Evolutionary conservation across 257 asterid species (phyloP).

Genomic region (Leonotis leonurus): DNA sequence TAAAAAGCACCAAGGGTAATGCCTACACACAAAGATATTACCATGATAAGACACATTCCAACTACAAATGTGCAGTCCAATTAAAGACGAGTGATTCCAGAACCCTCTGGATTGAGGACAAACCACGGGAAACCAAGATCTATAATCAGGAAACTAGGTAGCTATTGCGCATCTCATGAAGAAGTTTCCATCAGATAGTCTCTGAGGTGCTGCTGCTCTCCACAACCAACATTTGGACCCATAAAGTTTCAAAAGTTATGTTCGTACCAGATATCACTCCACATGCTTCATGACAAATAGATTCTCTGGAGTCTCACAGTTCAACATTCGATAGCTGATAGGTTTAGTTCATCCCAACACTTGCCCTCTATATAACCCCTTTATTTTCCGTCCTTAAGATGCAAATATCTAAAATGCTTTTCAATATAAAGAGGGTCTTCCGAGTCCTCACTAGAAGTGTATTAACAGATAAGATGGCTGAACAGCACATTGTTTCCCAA

Average conservation of each 20-base stretch:
- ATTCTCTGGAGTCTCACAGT: background rate
- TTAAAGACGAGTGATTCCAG: background rate
- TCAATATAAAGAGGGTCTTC: background rate
- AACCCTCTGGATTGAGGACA: background rate
- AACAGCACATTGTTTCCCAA: background rate
- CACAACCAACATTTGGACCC: background rate
- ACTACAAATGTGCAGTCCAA: background rate
- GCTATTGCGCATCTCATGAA: background rate
- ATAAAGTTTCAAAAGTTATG: background rate
- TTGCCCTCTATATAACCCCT: background rate
- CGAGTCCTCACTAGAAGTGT: background rate
- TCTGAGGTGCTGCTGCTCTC: background rate
- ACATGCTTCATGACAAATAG: background rate
- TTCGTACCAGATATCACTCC: background rate
- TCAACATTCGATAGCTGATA: background rate
- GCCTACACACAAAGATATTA: background rate
- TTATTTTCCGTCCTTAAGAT: background rate
- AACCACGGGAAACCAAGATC: background rate
- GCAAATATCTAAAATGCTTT: background rate
- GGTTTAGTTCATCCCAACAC: background rate
- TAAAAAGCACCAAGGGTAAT: too few relatives aligned
- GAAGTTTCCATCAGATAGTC: background rate
- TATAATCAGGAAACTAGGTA: background rate
- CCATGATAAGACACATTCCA: background rate
- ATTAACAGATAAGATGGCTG: background rate